These are phyloP conservation scores for Ceratocystis papillata DNA, from an alignment of 2,329 filamentous ascomycete species.

Conservation along the genomic window DNA sequence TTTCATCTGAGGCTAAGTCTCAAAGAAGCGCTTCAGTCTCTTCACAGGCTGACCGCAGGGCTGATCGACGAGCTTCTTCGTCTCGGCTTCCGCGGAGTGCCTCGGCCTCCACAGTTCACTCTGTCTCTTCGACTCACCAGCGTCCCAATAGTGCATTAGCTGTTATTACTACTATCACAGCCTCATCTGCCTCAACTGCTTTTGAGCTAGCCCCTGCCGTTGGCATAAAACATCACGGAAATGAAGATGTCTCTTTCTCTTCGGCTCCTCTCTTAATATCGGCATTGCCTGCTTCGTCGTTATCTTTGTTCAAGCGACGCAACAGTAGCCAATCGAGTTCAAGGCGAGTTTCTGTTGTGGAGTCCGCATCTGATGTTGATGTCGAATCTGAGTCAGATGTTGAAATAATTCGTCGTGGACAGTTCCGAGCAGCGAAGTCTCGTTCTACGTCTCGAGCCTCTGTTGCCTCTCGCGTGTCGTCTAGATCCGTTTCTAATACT, in stretches of 20 bases:
- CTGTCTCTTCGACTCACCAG: conserved; percentile 3
- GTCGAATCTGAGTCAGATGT: conserved; percentile 17
- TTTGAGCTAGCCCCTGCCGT: neutral
- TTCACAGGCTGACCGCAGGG: conserved; percentile 1
- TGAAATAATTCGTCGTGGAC: conserved; percentile 13
- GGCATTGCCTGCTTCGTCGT: conserved; percentile 8
- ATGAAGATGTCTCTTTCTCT: neutral
- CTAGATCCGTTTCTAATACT: neutral
- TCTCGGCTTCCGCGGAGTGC: conserved; percentile 8
- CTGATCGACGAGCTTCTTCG: neutral
- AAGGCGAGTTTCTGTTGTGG: neutral
- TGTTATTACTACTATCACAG: neutral
- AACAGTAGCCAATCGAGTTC: neutral
- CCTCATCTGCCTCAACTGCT: neutral
- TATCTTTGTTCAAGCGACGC: conserved; percentile 17
- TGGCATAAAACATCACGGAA: neutral
- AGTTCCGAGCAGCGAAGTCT: neutral
- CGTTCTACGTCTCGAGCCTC: conserved; percentile 8
- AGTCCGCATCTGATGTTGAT: neutral
- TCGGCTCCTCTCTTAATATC: neutral
- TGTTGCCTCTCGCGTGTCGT: neutral
- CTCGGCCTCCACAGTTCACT: conserved; percentile 20
- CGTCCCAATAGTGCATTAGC: conserved; percentile 9
- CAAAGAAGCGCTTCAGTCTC: conserved; percentile 9
- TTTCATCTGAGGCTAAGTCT: conserved; percentile 9